These are phyloP conservation scores for Macrolepiota albuminosa DNA, from an alignment of 768 basidiomycete genomes.

Conservation along the genomic window DNA sequence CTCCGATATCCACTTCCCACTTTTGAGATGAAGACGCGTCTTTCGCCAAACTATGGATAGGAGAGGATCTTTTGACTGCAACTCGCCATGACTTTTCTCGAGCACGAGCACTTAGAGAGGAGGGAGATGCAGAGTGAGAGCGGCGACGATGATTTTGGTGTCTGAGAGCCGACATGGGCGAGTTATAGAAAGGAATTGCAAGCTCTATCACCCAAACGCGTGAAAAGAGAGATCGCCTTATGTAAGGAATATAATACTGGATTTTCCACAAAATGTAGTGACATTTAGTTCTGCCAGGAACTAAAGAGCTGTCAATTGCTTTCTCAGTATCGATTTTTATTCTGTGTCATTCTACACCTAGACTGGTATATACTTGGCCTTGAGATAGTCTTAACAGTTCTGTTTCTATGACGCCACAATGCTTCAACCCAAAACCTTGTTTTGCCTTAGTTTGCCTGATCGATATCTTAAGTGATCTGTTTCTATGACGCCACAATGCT, in stretches of 20 bases:
- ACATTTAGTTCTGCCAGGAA: too few species aligned
- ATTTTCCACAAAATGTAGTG: too few species aligned
- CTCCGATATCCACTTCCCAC: constrained; percentile 51
- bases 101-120: constrained; percentile 30
- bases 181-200: background rate
- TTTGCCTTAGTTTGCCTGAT: too few species aligned
- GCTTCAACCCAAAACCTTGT: too few species aligned
- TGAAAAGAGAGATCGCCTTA: constrained; percentile 6
- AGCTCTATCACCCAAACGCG: background rate
- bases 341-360: too few species aligned
- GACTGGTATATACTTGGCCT: too few species aligned
- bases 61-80: constrained; percentile 46
- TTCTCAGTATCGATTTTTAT: too few species aligned
- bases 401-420: too few species aligned
- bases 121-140: constrained; percentile 47
- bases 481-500: too few species aligned
- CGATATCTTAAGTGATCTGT: too few species aligned
- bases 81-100: constrained; percentile 34
- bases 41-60: constrained; percentile 30
- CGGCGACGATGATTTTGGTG: constrained; percentile 39
- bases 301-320: too few species aligned
- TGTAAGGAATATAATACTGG: constrained; percentile 2
- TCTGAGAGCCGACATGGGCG: constrained; percentile 29
- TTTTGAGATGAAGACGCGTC: constrained; percentile 31
- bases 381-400: too few species aligned